phyloP scores from a whole-genome alignment of 2,329 filamentous ascomycete species.

The Aureobasidium sp. region DNA sequence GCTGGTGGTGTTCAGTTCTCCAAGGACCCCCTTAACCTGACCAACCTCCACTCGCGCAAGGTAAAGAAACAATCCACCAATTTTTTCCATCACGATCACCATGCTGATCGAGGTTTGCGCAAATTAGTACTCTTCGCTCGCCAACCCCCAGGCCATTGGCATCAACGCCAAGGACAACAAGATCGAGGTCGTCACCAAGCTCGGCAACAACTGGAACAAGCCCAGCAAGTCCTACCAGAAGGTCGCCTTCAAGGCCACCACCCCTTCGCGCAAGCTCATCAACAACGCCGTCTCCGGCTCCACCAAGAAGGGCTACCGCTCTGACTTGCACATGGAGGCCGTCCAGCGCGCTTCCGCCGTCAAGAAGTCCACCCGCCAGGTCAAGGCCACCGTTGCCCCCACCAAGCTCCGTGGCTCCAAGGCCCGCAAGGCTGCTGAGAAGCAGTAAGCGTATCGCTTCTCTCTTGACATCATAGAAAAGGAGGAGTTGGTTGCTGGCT shows the following conservation, averaged over 20 bases:
- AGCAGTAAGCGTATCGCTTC: conserved; percentile 1
- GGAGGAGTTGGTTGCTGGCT: background rate
- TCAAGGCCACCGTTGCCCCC: conserved; percentile 63
- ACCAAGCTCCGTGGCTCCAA: conserved; percentile 72
- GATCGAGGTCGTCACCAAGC: conserved; percentile 80
- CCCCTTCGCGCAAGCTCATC: conserved; percentile 81
- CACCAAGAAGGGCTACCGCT: conserved; percentile 76
- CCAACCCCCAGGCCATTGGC: conserved; percentile 79
- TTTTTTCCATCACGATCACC: background rate
- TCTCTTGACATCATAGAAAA: background rate
- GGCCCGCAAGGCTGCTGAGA: conserved; percentile 58
- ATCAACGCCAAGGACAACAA: conserved; percentile 73
- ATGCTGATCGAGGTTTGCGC: too few relatives aligned
- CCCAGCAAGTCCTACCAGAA: conserved; percentile 61
- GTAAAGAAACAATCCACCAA: conserved; percentile 41
- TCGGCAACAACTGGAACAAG: conserved; percentile 62
- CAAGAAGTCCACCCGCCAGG: conserved; percentile 66
- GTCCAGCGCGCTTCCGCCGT: conserved; percentile 76
- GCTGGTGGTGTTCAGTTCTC: conserved; percentile 83
- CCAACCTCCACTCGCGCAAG: conserved; percentile 88
- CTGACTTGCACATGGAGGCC: conserved; percentile 51
- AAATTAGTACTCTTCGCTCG: conserved; percentile 75
- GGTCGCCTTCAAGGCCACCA: conserved; percentile 63
- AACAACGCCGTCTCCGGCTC: conserved; percentile 75
- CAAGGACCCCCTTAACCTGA: conserved; percentile 86